A percentile compares a stretch with the other conserved stretches of the same genome.
Evolutionary conservation across 805 yeast species (phyloP).

Genomic region (Candida silvatica): DNA sequence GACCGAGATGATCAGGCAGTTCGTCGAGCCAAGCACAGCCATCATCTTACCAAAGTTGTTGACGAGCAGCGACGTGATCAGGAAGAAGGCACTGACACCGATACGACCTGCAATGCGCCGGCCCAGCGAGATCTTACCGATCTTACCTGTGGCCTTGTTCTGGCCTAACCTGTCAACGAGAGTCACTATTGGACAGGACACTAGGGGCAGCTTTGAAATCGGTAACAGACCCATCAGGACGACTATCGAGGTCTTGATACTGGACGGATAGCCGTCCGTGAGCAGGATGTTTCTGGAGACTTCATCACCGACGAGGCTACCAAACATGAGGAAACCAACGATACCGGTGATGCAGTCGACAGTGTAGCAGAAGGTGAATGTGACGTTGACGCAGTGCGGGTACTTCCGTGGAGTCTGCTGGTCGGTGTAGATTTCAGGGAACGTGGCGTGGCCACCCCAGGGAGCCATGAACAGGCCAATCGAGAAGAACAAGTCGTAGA

Average conservation of each 20-base stretch:
- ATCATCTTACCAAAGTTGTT: slow-evolving; percentile 79
- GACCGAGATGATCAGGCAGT: slow-evolving; percentile 73
- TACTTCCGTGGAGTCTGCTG: slow-evolving; percentile 61
- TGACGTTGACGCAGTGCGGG: slow-evolving; percentile 40
- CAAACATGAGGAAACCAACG: slow-evolving; percentile 58
- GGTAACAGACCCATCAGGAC: slow-evolving; percentile 72
- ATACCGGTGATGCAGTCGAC: slow-evolving; percentile 59
- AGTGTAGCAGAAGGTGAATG: slow-evolving; percentile 51
- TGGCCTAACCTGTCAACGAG: slow-evolving; percentile 24
- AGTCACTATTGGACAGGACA: slow-evolving; percentile 73
- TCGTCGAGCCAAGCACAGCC: slow-evolving; percentile 72
- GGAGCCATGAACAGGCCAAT: slow-evolving; percentile 70
- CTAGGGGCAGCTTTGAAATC: slow-evolving; percentile 74
- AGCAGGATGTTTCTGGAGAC: slow-evolving; percentile 38
- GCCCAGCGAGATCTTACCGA: slow-evolving; percentile 14
- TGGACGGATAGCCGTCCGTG: slow-evolving; percentile 37
- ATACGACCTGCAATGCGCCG: too few species aligned
- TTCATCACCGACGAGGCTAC: slow-evolving; percentile 39
- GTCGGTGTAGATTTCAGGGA: slow-evolving; percentile 64
- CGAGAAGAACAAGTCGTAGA: slow-evolving; percentile 44
- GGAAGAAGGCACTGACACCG: slow-evolving; percentile 47
- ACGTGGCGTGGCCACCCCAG: slow-evolving; percentile 80
- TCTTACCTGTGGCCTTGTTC: not conserved
- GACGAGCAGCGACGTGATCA: slow-evolving; percentile 50
- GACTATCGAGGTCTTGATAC: slow-evolving; percentile 44